Evolutionary conservation across 73 alveolate genomes (phyloP).

Genomic region (Stentor coeruleus): DNA sequence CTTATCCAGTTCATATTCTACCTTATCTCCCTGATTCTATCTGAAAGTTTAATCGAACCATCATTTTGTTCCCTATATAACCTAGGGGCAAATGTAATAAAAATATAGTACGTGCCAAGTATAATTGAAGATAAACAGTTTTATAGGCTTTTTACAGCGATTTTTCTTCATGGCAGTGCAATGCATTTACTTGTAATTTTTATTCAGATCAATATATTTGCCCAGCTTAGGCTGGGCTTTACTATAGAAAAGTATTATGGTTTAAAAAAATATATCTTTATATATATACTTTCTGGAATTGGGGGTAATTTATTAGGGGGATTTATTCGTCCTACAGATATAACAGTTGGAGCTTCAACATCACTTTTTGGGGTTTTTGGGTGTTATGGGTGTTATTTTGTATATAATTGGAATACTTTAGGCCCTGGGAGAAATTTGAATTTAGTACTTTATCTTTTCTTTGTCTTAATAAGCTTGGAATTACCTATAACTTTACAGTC

Average conservation of each 20-base stretch:
- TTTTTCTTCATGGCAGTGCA: conserved; percentile 15
- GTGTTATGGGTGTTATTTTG: conserved; percentile 15
- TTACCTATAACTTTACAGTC: not conserved
- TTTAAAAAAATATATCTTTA: not conserved
- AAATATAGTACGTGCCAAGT: not conserved
- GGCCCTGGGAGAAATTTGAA: conserved; percentile 23
- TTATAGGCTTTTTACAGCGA: not conserved
- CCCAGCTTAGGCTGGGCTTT: conserved; percentile 9
- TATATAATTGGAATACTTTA: conserved; percentile 5
- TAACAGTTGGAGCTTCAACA: conserved; percentile 14
- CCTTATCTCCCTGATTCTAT: not conserved
- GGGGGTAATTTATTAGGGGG: conserved; percentile 10
- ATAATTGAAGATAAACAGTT: not conserved
- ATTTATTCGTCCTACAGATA: not conserved
- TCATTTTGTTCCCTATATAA: not conserved
- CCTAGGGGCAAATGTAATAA: conserved; percentile 12
- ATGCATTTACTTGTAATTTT: not conserved
- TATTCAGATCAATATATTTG: not conserved
- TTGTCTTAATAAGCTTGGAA: conserved; percentile 1
- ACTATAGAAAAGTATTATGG: not conserved
- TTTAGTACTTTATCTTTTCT: conserved; percentile 6
- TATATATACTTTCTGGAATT: conserved; percentile 1
- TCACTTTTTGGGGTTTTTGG: conserved; percentile 19
- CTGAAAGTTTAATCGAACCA: not conserved
- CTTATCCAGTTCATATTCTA: not conserved